Percentiles rank a stretch among this genome's conserved stretches.
Conservation (phyloP, 805 yeast genomes). For the Candida loeiensis region DNA sequence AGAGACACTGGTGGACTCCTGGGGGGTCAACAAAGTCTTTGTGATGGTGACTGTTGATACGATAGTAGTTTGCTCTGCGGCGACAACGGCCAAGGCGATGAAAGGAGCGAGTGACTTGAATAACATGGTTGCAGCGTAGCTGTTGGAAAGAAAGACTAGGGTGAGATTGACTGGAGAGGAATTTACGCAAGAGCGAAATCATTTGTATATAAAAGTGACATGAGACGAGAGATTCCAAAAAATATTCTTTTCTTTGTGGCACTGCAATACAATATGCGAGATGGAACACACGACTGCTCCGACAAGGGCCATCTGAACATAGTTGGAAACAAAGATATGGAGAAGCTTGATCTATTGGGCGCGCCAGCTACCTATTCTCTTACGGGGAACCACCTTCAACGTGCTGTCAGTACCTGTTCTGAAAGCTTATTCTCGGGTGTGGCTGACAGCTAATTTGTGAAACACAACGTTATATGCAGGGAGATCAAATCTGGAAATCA, state of each 20-base stretch:
- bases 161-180: conserved; percentile 8
- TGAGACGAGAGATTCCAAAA: not conserved
- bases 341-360: too few species aligned
- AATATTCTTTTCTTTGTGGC: not conserved
- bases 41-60: conserved; percentile 45
- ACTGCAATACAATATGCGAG: not conserved
- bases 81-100: conserved; percentile 11
- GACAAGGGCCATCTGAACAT: too few species aligned
- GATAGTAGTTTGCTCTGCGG: conserved; percentile 27
- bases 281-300: not conserved
- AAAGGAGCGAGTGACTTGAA: conserved; percentile 12
- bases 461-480: not conserved
- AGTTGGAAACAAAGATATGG: too few species aligned
- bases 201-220: not conserved
- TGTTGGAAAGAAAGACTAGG: conserved; percentile 12
- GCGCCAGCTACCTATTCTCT: too few species aligned
- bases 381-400: too few species aligned
- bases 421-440: too few species aligned
- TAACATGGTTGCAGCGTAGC: conserved; percentile 12
- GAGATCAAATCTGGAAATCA: not conserved
- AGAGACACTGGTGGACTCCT: conserved; percentile 34
- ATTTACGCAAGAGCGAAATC: not conserved
- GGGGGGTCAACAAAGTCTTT: conserved; percentile 44
- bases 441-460: not conserved
- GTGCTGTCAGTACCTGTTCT: too few species aligned